Base-by-base conservation (phyloP, 306 rosid species). In the Inga oerstediana region DNA sequence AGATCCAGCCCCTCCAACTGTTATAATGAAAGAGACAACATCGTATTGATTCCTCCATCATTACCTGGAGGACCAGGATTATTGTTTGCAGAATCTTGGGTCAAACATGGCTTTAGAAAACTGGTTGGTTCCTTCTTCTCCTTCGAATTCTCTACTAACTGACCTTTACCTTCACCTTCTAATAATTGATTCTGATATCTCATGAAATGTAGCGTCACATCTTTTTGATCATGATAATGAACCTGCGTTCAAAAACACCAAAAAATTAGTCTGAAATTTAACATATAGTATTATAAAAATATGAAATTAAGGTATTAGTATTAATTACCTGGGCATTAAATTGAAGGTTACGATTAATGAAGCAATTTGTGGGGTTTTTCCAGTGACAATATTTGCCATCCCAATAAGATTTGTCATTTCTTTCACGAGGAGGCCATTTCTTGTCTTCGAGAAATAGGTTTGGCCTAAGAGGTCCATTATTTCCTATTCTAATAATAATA, bases 11-110 rank as follows among this genome's bases (percentile, higher is more conserved):
- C 30, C 30, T 27, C 30, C 30, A 10, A 24, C 41, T 66, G 83
- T 73, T 73, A 72, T 43, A 89, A 70, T 13, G 92, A 91, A 35
- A 91, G 97, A 79, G 98, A 90, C 41, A 91, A 93, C 72, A 76
- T 51, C 0, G 91, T 86, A 7, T 86, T 77, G n/a, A 84, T 86
- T 68, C 83, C 89, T 72, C 70, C 74, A 43, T 58, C 84, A 72
- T 46, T 46, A 35, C 70, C 82, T 64, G 58, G 79, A 83, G 62
- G 34, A 2, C 61, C 49, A 70, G 17, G 7, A 22, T 22, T 72
- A 14, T 54, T 54, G 15, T 27, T 67, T 48, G 61, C 83, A 12
- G 86, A 65, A 39, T 86, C 81, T 30, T 78, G 85, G 34, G 85
- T 81, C 70, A 89, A 81, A 79, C 92, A 90, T 77, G 88, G 74